These are phyloP conservation scores for Nicotiana sylvestris DNA, from an alignment of 257 asterid species.

Conservation along the genomic window DNA sequence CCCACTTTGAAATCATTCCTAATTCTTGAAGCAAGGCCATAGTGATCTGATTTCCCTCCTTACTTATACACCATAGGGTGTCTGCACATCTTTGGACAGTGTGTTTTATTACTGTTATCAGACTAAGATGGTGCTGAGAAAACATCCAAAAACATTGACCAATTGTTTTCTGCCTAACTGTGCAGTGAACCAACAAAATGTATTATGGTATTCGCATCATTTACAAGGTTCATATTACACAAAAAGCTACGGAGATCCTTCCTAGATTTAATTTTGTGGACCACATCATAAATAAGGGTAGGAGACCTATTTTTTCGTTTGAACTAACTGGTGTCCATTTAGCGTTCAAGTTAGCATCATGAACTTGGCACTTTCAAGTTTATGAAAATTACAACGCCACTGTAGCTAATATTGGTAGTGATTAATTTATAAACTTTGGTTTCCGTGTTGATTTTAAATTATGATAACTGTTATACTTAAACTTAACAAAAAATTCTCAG, in stretches of 20 bases:
- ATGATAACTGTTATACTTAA: neutral
- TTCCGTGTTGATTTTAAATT: neutral
- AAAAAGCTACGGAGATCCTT: neutral
- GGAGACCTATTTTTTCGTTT: neutral
- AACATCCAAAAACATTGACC: neutral
- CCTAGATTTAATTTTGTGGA: neutral
- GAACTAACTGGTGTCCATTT: neutral
- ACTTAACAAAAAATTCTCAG: neutral
- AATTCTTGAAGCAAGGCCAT: too few relatives aligned
- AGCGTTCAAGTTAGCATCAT: neutral
- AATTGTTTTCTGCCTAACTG: neutral
- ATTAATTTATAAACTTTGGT: neutral
- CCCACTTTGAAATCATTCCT: too few relatives aligned
- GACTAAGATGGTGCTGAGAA: neutral
- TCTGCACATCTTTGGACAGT: too few relatives aligned
- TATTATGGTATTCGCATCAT: neutral
- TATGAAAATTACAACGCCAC: neutral
- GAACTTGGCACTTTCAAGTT: neutral
- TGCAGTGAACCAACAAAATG: neutral
- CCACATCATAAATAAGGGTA: slow-evolving; percentile 2
- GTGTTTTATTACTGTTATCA: neutral
- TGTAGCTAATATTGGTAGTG: neutral
- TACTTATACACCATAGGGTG: too few relatives aligned
- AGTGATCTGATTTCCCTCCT: too few relatives aligned
- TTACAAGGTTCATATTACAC: slow-evolving; percentile 1